Evolutionary conservation across 805 yeast genomes (phyloP), one percentile per base, ranked within the genome.

Genomic region (Candida piceae): DNA sequence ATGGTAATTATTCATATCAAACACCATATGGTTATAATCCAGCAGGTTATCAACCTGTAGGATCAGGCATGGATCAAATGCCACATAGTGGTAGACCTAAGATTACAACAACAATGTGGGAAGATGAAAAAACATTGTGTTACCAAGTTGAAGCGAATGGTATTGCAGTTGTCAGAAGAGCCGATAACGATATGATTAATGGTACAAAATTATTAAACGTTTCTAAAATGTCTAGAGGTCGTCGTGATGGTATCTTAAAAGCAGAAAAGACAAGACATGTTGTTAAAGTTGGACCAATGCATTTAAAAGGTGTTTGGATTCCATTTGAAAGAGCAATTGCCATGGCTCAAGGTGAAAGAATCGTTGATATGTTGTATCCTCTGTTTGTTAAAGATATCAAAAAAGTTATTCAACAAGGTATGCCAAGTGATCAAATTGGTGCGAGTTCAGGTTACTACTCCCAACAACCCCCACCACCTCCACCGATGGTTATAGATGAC

Each of bases 31-130:
- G n/a, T 6, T 41, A 43, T 26, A 46, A 35, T 27, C 54, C 38
- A 23, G 50, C 38, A 39, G 46, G 32, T 16, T 43, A 38, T 20
- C 30, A 29, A 15, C 21, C 39, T 12, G 41, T 44, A 16, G 31
- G 46, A 7, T 26, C 24, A 20, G 9, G n/a, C 23, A 12, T 16
- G 26, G 12, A 12, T 17, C 29, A 31, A 19, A 12, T 18, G 43
- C 69, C 69, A 1, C 58, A 61, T 8, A 67, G 67, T 10, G 57
- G 66, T 34, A 62, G 82, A 22, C 85, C 83, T 7, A 63, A 79
- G 44, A 75, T 78, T 38, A 76, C 83, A 30, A 77, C 83, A 26
- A 77, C 82, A n/a, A 75, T 76, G 75, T 78, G 84, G 84, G 84
- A 78, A 56, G 84, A 78, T 50, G 84, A 78, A 48, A 74, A 74